Conservation (phyloP, 2,329 filamentous ascomycete species). For the Teratosphaeria destructans region DNA sequence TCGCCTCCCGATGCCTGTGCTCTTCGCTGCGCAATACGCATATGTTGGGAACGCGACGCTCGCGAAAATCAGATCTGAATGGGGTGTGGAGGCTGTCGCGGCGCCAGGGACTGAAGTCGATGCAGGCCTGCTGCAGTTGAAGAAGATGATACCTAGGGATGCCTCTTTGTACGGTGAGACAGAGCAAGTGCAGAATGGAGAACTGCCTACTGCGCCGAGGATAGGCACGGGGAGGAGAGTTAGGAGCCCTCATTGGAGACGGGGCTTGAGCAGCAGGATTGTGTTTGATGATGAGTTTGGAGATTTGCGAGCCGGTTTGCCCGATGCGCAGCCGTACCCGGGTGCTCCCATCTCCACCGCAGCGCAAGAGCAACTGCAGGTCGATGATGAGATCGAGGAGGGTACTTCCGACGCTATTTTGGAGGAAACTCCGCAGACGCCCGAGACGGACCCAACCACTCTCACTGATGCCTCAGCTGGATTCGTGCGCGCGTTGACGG, state of each 20-base stretch:
- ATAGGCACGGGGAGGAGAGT: conserved; percentile 18
- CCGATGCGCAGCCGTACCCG: conserved; percentile 16
- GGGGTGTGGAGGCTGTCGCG: conserved; percentile 85
- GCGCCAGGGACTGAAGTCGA: conserved; percentile 86
- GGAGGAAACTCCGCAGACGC: neutral
- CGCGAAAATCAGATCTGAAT: conserved; percentile 63
- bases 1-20: conserved; percentile 75
- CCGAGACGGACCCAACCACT: conserved; percentile 28
- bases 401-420: neutral
- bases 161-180: conserved; percentile 23
- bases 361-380: neutral
- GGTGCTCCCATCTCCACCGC: conserved; percentile 9
- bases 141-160: conserved; percentile 36
- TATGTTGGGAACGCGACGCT: conserved; percentile 71
- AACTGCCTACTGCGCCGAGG: conserved; percentile 4
- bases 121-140: conserved; percentile 77
- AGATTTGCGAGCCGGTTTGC: conserved; percentile 39
- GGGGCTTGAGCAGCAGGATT: conserved; percentile 65
- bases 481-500: conserved; percentile 75
- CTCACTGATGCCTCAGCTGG: conserved; percentile 55
- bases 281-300: conserved; percentile 81
- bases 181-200: conserved; percentile 22
- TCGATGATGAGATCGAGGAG: neutral
- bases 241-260: conserved; percentile 48
- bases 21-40: conserved; percentile 76